Percentiles rank a stretch among this genome's conserved stretches.
Evolutionary conservation across 2,329 filamentous ascomycete species (phyloP).

Genomic region (Nemania diffusa): DNA sequence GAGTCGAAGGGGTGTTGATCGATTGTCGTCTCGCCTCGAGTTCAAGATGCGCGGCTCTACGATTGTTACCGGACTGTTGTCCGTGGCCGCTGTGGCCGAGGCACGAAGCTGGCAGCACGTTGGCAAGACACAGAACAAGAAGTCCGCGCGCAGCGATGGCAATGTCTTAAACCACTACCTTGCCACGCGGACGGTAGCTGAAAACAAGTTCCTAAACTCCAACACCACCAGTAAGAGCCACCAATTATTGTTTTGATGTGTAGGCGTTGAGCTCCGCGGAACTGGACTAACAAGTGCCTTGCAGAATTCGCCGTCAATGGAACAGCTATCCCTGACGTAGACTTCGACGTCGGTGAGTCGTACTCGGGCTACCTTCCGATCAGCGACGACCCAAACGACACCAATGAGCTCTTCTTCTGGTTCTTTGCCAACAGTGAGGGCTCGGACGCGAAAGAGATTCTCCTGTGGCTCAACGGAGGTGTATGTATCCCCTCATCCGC

Average conservation of each 20-base stretch:
- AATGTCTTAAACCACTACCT: slow-evolving; percentile 41
- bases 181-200: slow-evolving; percentile 40
- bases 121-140: slow-evolving; percentile 44
- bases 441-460: slow-evolving; percentile 59
- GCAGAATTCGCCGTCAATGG: slow-evolving; percentile 69
- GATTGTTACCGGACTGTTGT: slow-evolving; percentile 41
- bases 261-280: neutral
- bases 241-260: neutral
- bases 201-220: slow-evolving; percentile 44
- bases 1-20: slow-evolving; percentile 4
- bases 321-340: slow-evolving; percentile 69
- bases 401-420: slow-evolving; percentile 64
- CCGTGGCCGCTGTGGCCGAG: slow-evolving; percentile 38
- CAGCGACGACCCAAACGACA: slow-evolving; percentile 53
- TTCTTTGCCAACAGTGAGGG: slow-evolving; percentile 63
- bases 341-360: slow-evolving; percentile 70
- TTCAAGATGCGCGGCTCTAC: slow-evolving; percentile 43
- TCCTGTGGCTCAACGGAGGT: slow-evolving; percentile 63
- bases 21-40: slow-evolving; percentile 1
- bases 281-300: slow-evolving; percentile 37
- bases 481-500: slow-evolving; percentile 46
- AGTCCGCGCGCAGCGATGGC: slow-evolving; percentile 17
- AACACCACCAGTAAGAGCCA: slow-evolving; percentile 46
- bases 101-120: slow-evolving; percentile 48
- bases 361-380: slow-evolving; percentile 69